phyloP scores from a whole-genome alignment of 2,329 filamentous ascomycete species.

The Kalmusia sp. region DNA sequence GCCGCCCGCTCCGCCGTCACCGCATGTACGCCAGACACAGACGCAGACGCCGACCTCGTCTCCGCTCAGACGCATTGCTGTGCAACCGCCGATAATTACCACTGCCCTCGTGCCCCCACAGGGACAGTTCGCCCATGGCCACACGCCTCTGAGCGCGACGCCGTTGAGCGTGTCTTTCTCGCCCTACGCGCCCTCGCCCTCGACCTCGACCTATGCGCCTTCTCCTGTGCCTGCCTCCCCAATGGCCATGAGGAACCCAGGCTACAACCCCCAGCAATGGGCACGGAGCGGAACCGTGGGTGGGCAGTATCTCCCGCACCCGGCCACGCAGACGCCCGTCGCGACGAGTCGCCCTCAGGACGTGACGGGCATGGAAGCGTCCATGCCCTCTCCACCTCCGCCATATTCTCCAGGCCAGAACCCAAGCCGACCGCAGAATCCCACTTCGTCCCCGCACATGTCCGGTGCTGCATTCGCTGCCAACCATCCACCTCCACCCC shows the following conservation, averaged over 20 bases:
- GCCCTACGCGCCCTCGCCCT: conserved; percentile 42
- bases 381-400: conserved; percentile 58
- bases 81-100: conserved; percentile 51
- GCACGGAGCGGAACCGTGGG: conserved; percentile 46
- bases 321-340: conserved; percentile 32
- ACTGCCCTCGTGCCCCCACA: conserved; percentile 49
- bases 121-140: conserved; percentile 42
- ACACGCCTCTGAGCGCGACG: conserved; percentile 48
- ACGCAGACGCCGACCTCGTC: conserved; percentile 33
- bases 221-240: conserved; percentile 30
- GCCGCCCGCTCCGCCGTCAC: conserved; percentile 28
- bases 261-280: conserved; percentile 61
- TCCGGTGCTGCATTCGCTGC: conserved; percentile 46
- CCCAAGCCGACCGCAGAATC: conserved; percentile 43
- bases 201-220: conserved; percentile 22
- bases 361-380: conserved; percentile 57
- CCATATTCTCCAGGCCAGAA: conserved; percentile 56
- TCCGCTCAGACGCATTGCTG: conserved; percentile 43
- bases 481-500: conserved; percentile 39
- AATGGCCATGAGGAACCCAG: conserved; percentile 44
- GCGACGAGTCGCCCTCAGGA: conserved; percentile 42
- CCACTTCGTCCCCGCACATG: conserved; percentile 47
- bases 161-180: conserved; percentile 46
- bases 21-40: conserved; percentile 12
- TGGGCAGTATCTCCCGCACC: conserved; percentile 47